Base-by-base conservation (phyloP, 352 stramenopile genomes). In the Phytophthora fragariae region DNA sequence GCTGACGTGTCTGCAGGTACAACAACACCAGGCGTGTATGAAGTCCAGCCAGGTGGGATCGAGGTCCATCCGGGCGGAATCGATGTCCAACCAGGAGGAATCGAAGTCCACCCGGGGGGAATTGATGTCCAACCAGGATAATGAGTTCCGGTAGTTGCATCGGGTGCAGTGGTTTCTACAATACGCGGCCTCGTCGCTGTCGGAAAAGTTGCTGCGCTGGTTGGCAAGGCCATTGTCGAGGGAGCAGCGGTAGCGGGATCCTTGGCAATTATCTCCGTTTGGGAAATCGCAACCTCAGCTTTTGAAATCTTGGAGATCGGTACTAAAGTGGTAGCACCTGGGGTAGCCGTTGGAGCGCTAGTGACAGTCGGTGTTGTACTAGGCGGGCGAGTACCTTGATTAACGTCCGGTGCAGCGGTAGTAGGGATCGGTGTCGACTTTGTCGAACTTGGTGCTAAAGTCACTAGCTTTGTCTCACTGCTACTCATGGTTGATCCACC, bases 401-500 rank as follows among this genome's bases (percentile, higher is more conserved):
- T 19, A 49, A 14, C 41, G 41, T 12, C 35, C 35, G 10, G 35
- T 44, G 35, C 35, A 44, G 35, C 35, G 10, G 35, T 44, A 44
- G 41, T 19, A 49, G 41, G 17, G 41, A 2, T 21, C 41, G 41
- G 70, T 54, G 15, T 17, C n/a, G n/a, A 9, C 15, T 58, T 69
- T 41, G 70, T 73, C 15, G 57, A 46, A 44, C 64, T 68, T 29
- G 68, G 68, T 9, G 68, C 44, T 15, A 69, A 35, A 10, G 67
- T 74, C 4, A 65, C 44, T 8, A 65, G 54, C 35, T 61, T 65
- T 6, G 67, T 64, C 11, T 41, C 52, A 39, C 65, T 54, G 52
- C 54, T 57, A 31, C 54, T 65, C 6, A 57, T 44, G 29, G 35
- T 21, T 72, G 79, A 85, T 17, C 76, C 75, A 10, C 80, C 76